Evolutionary conservation across 345 rosid genomes (phyloP).

Genomic region (Linum usitatissimum): DNA sequence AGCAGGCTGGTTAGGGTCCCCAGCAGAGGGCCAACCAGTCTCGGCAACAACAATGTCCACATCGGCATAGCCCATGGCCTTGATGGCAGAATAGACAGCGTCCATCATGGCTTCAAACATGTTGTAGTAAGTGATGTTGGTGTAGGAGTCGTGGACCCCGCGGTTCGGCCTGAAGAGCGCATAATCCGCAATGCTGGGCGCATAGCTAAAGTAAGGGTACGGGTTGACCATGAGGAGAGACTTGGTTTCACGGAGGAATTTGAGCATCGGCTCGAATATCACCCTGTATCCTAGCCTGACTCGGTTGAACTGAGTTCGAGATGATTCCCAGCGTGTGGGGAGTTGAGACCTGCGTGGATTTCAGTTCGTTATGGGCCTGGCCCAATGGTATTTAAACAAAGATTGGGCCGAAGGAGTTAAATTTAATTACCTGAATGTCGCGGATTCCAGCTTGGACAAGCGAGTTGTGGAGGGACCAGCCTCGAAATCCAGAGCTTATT

Average conservation of each 20-base stretch:
- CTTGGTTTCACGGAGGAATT: slow-evolving; percentile 52
- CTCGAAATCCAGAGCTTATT: slow-evolving; percentile 27
- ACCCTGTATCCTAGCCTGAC: slow-evolving; percentile 38
- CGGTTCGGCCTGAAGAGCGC: slow-evolving; percentile 42
- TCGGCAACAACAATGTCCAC: slow-evolving; percentile 46
- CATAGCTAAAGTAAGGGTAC: slow-evolving; percentile 60
- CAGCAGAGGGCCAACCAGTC: slow-evolving; percentile 79
- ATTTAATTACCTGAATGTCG: slow-evolving; percentile 40
- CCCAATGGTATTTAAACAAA: neutral
- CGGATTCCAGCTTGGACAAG: slow-evolving; percentile 43
- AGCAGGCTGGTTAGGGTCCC: slow-evolving; percentile 36
- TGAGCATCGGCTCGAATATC: slow-evolving; percentile 53
- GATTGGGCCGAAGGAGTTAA: neutral
- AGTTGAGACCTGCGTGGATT: slow-evolving; percentile 46
- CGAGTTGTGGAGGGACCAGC: slow-evolving; percentile 53
- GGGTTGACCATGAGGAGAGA: slow-evolving; percentile 78
- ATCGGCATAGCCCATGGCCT: neutral
- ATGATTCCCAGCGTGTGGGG: slow-evolving; percentile 53
- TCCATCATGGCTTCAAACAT: slow-evolving; percentile 6
- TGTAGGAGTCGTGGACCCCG: slow-evolving; percentile 8
- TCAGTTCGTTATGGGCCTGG: neutral
- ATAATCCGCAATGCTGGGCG: slow-evolving; percentile 25
- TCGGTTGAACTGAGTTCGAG: slow-evolving; percentile 34
- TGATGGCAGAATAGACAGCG: slow-evolving; percentile 1
- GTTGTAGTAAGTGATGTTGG: slow-evolving; percentile 1